Conservation (phyloP, 140 eudicot genomes). For the Erigeron philadelphicus region DNA sequence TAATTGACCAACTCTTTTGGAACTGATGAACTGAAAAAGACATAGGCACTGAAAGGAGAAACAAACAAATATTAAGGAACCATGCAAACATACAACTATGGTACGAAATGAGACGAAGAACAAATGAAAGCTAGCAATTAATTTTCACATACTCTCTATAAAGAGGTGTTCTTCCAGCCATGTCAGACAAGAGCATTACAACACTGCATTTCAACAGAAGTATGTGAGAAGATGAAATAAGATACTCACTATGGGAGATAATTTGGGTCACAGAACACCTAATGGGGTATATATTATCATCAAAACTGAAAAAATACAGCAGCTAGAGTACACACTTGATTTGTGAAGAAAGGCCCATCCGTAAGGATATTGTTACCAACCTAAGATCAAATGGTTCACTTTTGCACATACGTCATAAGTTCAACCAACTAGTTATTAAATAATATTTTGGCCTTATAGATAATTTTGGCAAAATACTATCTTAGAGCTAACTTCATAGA, state of each 20-base stretch:
- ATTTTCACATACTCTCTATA: slow-evolving; percentile 69
- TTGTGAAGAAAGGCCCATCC: not conserved
- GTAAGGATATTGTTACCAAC: slow-evolving; percentile 17
- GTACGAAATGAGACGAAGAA: slow-evolving; percentile 6
- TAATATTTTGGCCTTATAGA: slow-evolving; percentile 11
- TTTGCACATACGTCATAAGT: slow-evolving; percentile 9
- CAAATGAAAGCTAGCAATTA: slow-evolving; percentile 2
- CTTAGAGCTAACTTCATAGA: slow-evolving; percentile 4
- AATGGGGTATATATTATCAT: slow-evolving; percentile 4
- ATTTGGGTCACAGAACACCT: not conserved
- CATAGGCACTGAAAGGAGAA: slow-evolving; percentile 66
- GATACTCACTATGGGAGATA: slow-evolving; percentile 1
- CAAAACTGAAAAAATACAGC: slow-evolving; percentile 10
- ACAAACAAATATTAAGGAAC: slow-evolving; percentile 23
- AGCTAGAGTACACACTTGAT: slow-evolving; percentile 8
- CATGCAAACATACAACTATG: slow-evolving; percentile 8
- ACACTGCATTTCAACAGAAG: slow-evolving; percentile 60
- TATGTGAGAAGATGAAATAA: slow-evolving; percentile 24
- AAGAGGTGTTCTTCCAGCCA: slow-evolving; percentile 82
- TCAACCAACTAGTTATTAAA: not conserved
- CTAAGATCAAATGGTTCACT: slow-evolving; percentile 13
- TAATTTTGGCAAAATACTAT: slow-evolving; percentile 3
- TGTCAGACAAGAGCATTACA: slow-evolving; percentile 66
- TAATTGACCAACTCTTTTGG: slow-evolving; percentile 61
- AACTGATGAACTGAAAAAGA: slow-evolving; percentile 88